Base-by-base conservation (phyloP, 129 eudicot species). In the Chrysanthemum seticuspe region DNA sequence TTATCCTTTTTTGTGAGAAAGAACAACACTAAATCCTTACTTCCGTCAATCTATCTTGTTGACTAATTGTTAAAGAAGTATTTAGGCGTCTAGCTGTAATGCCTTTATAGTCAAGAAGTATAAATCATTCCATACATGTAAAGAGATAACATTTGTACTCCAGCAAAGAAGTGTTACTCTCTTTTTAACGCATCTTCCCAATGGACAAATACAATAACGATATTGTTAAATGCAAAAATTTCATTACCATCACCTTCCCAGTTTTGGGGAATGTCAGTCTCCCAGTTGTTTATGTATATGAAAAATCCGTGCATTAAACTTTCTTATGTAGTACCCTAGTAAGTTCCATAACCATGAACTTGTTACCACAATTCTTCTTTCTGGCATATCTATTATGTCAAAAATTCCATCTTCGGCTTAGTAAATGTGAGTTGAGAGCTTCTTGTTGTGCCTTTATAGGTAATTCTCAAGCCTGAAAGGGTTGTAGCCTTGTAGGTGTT, bases 371-470 rank as follows among this genome's bases (percentile, higher is more conserved):
- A 31, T 40, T 70, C 16, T 54, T 40, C 11, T 31, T 71, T 31
- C 13, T 16, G 9, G 65, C 36, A 62, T 59, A 56, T 34, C 12
- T 44, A 18, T 71, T 18, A 54, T 69, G 66, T 16, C 75, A 56
- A 52, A 56, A 29, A 29, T 71, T 67, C 40, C 40, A 49, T 21
- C 40, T 19, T 13, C 21, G 40, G 10, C 54, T 59, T 31, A 58
- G 21, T 23, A 72, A 60, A 59, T 19, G 1, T 27, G 58, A 23
- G 57, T 57, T 49, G 14, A 60, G 67, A 47, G 76, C 76, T 60
- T 45, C 29, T n/a, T 68, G 62, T 72, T 11, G 13, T 72, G 18
- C 68, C 12, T 27, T 59, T 60, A 47, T 60, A 58, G 65, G 76
- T 72, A 40, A 71, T 60, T 36, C 2, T 72, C 45, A 59, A 47